Evolutionary conservation across 23 red algal genomes (phyloP).

Genomic region (Agarophyton chilense): DNA sequence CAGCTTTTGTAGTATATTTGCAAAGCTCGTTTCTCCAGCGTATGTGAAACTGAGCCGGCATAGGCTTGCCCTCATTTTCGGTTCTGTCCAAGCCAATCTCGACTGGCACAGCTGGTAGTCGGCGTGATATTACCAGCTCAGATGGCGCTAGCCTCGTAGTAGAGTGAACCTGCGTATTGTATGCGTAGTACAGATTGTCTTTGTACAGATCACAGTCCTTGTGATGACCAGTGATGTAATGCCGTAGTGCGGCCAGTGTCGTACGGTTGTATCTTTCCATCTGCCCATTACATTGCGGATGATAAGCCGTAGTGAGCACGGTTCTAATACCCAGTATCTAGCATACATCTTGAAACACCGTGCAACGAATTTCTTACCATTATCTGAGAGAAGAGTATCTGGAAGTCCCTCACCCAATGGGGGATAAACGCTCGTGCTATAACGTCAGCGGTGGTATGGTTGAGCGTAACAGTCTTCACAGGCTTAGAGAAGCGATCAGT

Average conservation of each 20-base stretch:
- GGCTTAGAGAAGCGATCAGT: conserved; percentile 59
- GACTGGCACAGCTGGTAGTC: too few relatives aligned
- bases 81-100: too few relatives aligned
- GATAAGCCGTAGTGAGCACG: conserved; percentile 18
- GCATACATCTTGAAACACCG: conserved; percentile 46
- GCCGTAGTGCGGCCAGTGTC: background rate
- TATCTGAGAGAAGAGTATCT: conserved; percentile 1
- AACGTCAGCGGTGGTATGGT: conserved; percentile 2
- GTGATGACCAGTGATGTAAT: background rate
- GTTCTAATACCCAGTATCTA: background rate
- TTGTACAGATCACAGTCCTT: conserved; percentile 29
- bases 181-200: background rate
- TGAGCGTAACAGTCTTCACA: background rate
- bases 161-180: background rate
- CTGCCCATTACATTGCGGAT: conserved; percentile 41
- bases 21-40: too few relatives aligned
- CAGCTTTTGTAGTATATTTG: too few relatives aligned
- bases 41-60: too few relatives aligned
- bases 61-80: too few relatives aligned
- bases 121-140: conserved; percentile 14
- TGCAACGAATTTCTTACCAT: conserved; percentile 44
- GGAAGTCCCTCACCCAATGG: conserved; percentile 26
- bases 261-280: conserved; percentile 31
- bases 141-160: background rate
- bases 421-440: background rate